A percentile compares a stretch with the other conserved stretches of the same genome.
Evolutionary conservation across 2,329 filamentous ascomycete genomes (phyloP).

Genomic region (Huntiella omanensis): DNA sequence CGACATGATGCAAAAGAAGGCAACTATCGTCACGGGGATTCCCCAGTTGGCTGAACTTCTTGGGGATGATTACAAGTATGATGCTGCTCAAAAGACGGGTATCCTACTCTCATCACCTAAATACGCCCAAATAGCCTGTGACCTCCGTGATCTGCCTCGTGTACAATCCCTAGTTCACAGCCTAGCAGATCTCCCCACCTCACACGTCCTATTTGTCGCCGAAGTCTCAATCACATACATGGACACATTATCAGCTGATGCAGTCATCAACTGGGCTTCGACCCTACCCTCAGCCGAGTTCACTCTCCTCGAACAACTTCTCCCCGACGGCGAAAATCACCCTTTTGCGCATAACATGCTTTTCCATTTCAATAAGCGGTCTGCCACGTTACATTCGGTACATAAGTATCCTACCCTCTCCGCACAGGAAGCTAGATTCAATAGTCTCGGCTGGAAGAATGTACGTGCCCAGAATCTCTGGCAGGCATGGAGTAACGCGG

Average conservation of each 20-base stretch:
- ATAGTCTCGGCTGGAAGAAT: slow-evolving; percentile 44
- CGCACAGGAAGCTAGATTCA: slow-evolving; percentile 53
- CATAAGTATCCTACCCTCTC: slow-evolving; percentile 45
- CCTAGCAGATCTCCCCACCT: slow-evolving; percentile 37
- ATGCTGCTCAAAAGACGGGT: slow-evolving; percentile 16
- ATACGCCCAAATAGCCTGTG: slow-evolving; percentile 67
- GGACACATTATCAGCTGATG: slow-evolving; percentile 53
- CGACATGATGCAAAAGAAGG: slow-evolving; percentile 58
- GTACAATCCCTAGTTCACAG: slow-evolving; percentile 40
- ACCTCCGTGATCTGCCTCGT: slow-evolving; percentile 47
- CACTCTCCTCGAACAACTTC: slow-evolving; percentile 69
- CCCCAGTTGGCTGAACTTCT: slow-evolving; percentile 31
- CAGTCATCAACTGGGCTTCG: slow-evolving; percentile 61
- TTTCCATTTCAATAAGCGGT: slow-evolving; percentile 61
- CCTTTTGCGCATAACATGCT: slow-evolving; percentile 82
- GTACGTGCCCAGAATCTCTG: slow-evolving; percentile 53
- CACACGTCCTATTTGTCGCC: slow-evolving; percentile 58
- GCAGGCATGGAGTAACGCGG: slow-evolving; percentile 58
- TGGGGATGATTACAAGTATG: slow-evolving; percentile 16
- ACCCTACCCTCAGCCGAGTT: slow-evolving; percentile 54
- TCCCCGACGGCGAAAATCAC: slow-evolving; percentile 58
- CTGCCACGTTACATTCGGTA: slow-evolving; percentile 59
- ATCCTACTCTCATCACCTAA: slow-evolving; percentile 45
- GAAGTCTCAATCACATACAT: slow-evolving; percentile 90
- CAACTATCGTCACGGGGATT: slow-evolving; percentile 44